Conservation (phyloP, 257 asterid species). For the Craterostigma plantagineum region DNA sequence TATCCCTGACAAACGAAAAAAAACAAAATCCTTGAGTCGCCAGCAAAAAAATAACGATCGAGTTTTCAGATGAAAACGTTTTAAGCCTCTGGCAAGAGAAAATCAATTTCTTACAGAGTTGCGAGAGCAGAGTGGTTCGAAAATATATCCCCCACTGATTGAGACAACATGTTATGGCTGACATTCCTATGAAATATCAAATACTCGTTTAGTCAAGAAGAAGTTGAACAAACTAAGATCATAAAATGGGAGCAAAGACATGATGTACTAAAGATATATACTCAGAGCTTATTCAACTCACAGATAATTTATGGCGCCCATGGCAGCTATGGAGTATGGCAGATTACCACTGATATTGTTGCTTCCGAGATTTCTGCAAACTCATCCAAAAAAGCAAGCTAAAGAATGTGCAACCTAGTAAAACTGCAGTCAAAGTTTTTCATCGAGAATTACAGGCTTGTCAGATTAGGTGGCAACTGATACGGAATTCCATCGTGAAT, state of each 20-base stretch:
- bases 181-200: slow-evolving; percentile 33
- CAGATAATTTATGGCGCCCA: slow-evolving; percentile 51
- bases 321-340: slow-evolving; percentile 56
- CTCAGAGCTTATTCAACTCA: slow-evolving; percentile 33
- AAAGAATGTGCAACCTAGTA: slow-evolving; percentile 9
- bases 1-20: slow-evolving; percentile 38
- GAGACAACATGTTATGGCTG: slow-evolving; percentile 55
- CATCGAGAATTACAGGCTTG: slow-evolving; percentile 51
- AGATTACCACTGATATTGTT: slow-evolving; percentile 65
- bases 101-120: slow-evolving; percentile 38
- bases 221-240: too few relatives aligned
- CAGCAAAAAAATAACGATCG: background rate
- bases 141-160: slow-evolving; percentile 71
- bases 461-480: slow-evolving; percentile 76
- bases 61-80: too few relatives aligned
- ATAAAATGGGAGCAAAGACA: background rate
- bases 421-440: slow-evolving; percentile 8
- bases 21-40: too few relatives aligned
- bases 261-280: background rate
- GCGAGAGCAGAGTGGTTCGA: slow-evolving; percentile 44
- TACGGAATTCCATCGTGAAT: slow-evolving; percentile 57
- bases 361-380: slow-evolving; percentile 73
- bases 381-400: slow-evolving; percentile 3
- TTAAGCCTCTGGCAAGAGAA: too few relatives aligned
- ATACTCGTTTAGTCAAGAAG: too few relatives aligned